Conservation (phyloP, 1,284 basidiomycete species). For the Singerocomus inundabilis region DNA sequence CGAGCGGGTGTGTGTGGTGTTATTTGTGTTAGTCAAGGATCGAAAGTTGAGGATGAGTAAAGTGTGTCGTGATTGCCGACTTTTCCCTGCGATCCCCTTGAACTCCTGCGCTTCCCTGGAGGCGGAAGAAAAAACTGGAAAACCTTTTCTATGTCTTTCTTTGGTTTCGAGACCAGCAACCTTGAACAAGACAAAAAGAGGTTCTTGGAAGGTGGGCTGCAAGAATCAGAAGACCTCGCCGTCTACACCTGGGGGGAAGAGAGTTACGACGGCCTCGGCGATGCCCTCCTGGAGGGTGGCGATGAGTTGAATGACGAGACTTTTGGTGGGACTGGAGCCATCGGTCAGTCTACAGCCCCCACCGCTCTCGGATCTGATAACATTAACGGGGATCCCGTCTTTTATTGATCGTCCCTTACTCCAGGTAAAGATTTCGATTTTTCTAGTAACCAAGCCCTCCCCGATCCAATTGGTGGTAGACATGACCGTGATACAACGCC, state of each 20-base stretch:
- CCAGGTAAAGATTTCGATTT: constrained; percentile 95
- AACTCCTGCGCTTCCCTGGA: constrained; percentile 15
- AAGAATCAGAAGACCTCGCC: constrained; percentile 74
- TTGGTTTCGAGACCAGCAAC: constrained; percentile 67
- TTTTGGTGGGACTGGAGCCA: constrained; percentile 70
- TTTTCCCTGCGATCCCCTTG: constrained; percentile 7
- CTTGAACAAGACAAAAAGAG: constrained; percentile 60
- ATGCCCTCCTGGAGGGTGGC: constrained; percentile 81
- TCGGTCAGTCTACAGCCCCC: constrained; percentile 72
- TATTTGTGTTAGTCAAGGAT: constrained; percentile 17
- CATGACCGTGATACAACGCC: constrained; percentile 21
- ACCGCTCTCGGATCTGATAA: constrained; percentile 18
- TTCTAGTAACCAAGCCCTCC: constrained; percentile 43
- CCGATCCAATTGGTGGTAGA: constrained; percentile 15
- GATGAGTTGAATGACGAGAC: constrained; percentile 97
- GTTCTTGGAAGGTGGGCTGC: constrained; percentile 50
- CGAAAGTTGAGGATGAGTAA: constrained; percentile 6
- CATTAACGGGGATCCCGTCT: constrained; percentile 6
- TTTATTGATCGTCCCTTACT: constrained; percentile 4
- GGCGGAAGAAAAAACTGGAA: constrained; percentile 14
- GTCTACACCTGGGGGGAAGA: constrained; percentile 90
- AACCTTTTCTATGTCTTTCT: constrained; percentile 67
- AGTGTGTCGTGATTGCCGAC: constrained; percentile 17
- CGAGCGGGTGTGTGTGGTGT: constrained; percentile 19
- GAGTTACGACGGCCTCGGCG: constrained; percentile 86